Conservation (phyloP, 1,284 basidiomycete species). For the Leccinum subspadiceum region DNA sequence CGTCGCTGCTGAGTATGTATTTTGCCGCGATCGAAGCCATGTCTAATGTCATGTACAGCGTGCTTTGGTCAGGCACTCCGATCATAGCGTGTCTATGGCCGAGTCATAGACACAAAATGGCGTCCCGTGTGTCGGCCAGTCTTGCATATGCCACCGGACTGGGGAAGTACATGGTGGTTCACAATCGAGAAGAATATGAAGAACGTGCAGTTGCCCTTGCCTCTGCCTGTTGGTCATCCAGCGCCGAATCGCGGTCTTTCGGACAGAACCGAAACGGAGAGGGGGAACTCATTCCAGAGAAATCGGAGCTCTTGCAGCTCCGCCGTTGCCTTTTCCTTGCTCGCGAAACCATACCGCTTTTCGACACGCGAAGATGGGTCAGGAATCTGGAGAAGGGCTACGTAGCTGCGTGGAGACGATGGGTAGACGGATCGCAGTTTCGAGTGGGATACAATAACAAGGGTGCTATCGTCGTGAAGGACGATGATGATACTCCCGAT, state of each 20-base stretch:
- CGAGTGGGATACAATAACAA: slow-evolving; percentile 32
- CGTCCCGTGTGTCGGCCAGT: slow-evolving; percentile 57
- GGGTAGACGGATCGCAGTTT: slow-evolving; percentile 49
- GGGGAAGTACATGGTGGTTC: slow-evolving; percentile 54
- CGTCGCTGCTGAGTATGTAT: slow-evolving; percentile 53
- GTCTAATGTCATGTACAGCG: slow-evolving; percentile 32
- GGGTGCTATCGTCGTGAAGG: slow-evolving; percentile 42
- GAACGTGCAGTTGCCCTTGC: slow-evolving; percentile 52
- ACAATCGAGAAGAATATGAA: slow-evolving; percentile 50
- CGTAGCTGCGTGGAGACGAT: slow-evolving; percentile 53
- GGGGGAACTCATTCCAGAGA: background rate
- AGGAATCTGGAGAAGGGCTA: slow-evolving; percentile 53
- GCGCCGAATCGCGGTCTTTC: slow-evolving; percentile 2
- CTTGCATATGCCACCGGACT: slow-evolving; percentile 57
- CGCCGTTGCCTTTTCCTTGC: slow-evolving; percentile 49
- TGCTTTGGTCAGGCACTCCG: slow-evolving; percentile 62
- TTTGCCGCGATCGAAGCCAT: background rate
- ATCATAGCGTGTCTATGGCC: slow-evolving; percentile 60
- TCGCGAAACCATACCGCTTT: slow-evolving; percentile 49
- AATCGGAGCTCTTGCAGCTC: slow-evolving; percentile 42
- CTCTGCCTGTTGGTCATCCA: slow-evolving; percentile 30
- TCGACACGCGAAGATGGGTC: slow-evolving; percentile 57
- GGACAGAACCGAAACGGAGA: background rate
- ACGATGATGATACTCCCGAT: slow-evolving; percentile 29
- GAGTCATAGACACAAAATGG: slow-evolving; percentile 58